Conservation (phyloP, 2,329 filamentous ascomycete genomes). For the Nemania diffusa region DNA sequence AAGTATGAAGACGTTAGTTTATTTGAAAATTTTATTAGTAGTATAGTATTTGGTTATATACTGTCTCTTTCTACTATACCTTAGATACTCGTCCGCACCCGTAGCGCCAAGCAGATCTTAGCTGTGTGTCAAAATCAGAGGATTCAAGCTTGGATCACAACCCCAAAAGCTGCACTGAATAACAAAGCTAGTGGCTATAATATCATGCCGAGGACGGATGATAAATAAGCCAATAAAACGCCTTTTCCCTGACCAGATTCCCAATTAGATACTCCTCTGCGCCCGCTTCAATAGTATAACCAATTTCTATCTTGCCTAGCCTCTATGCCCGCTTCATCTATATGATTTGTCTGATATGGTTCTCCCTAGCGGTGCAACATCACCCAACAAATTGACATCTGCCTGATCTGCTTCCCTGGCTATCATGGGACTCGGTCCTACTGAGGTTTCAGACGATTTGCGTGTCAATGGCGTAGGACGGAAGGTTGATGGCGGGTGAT, state of each 20-base stretch:
- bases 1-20: no score
- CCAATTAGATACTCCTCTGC: conserved; percentile 15
- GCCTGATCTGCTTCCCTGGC: conserved; percentile 20
- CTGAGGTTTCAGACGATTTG: conserved; percentile 25
- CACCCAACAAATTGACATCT: conserved; percentile 31
- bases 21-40: no score
- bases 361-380: conserved; percentile 27
- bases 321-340: neutral
- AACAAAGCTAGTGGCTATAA: neutral
- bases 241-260: neutral
- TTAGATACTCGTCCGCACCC: no score
- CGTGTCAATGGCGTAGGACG: conserved; percentile 21
- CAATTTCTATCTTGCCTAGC: neutral
- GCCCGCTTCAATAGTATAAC: conserved; percentile 10
- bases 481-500: conserved; percentile 34
- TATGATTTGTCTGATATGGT: conserved; percentile 6
- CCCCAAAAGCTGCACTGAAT: no score
- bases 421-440: neutral
- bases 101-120: no score
- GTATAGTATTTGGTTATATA: no score
- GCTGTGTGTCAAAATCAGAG: no score
- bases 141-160: no score
- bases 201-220: neutral
- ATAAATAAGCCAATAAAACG: neutral
- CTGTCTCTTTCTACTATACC: no score